Conservation (phyloP, 179 eudicot genomes). For the Nepenthes alata region DNA sequence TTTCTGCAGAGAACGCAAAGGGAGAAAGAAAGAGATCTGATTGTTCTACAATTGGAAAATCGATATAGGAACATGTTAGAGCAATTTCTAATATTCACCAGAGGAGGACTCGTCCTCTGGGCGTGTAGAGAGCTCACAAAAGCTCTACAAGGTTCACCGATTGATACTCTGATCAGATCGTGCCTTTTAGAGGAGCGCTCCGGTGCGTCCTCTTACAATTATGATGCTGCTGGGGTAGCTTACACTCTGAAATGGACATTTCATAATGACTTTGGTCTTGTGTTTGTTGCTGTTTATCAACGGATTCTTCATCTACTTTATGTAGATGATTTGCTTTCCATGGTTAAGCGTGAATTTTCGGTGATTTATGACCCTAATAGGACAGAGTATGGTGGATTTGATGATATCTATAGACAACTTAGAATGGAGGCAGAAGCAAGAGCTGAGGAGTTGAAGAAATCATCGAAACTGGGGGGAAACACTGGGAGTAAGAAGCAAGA, state of each 20-base stretch:
- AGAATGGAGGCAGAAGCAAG: conserved; percentile 88
- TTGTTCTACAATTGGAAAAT: too few relatives aligned
- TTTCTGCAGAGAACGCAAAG: too few relatives aligned
- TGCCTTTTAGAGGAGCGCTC: conserved; percentile 93
- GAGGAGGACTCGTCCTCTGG: conserved; percentile 98
- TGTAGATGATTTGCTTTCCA: conserved; percentile 80
- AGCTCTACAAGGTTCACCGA: conserved; percentile 84
- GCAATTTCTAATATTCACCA: conserved; percentile 77
- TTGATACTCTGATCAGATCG: conserved; percentile 78
- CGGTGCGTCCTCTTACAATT: conserved; percentile 69
- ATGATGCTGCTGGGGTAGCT: conserved; percentile 70
- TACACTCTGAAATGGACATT: conserved; percentile 94
- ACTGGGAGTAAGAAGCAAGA: conserved; percentile 47
- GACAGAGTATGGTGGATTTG: conserved; percentile 58
- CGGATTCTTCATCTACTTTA: conserved; percentile 69
- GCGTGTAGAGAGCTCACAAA: conserved; percentile 82
- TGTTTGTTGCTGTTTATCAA: conserved; percentile 94
- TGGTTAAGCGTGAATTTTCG: conserved; percentile 81
- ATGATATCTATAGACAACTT: conserved; percentile 68
- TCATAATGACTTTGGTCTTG: conserved; percentile 83
- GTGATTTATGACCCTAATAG: conserved; percentile 67
- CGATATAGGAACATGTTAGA: conserved; percentile 51
- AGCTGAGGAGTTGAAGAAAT: conserved; percentile 78
- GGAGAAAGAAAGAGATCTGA: too few relatives aligned
- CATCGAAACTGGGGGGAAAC: conserved; percentile 42